Percentiles rank a stretch among this genome's conserved stretches.
Evolutionary conservation across 371 early-diverging fungal species (phyloP).

Genomic region (Mycotypha africana): DNA sequence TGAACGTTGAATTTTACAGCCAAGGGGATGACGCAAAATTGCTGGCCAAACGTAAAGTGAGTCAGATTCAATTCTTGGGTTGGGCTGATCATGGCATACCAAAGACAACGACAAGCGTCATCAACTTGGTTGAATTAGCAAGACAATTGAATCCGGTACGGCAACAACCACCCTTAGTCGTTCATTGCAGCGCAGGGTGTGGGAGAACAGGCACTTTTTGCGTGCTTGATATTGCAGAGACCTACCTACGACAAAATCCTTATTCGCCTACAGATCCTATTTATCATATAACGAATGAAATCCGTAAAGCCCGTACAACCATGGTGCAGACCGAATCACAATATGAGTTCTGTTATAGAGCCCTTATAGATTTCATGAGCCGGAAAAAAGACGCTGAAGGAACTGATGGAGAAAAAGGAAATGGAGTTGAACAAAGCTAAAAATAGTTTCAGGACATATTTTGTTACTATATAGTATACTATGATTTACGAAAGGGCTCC

Average conservation of each 20-base stretch:
- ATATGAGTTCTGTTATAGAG: conserved; percentile 82
- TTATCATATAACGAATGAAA: conserved; percentile 57
- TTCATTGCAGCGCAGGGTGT: conserved; percentile 93
- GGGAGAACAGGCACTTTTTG: conserved; percentile 97
- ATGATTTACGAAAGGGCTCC: too few relatives aligned
- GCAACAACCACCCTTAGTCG: conserved; percentile 57
- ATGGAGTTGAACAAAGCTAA: too few relatives aligned
- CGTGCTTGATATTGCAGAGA: conserved; percentile 24
- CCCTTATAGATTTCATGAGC: conserved; percentile 37
- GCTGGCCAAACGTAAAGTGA: conserved; percentile 30
- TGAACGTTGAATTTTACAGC: conserved; percentile 8
- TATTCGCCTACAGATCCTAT: conserved; percentile 51
- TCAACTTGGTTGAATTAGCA: conserved; percentile 35
- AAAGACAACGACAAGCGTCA: conserved; percentile 31
- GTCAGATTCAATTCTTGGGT: conserved; percentile 74
- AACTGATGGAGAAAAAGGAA: too few relatives aligned
- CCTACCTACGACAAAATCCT: neutral
- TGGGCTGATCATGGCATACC: conserved; percentile 93
- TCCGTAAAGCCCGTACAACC: conserved; percentile 76
- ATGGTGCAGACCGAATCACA: conserved; percentile 88
- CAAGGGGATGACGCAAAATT: conserved; percentile 9
- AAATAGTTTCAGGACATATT: too few relatives aligned
- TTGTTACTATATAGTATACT: too few relatives aligned
- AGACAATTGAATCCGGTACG: conserved; percentile 20
- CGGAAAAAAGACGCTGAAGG: neutral